Conservation (phyloP, 2,329 filamentous ascomycete species). For the Cercospora brassicicola region DNA sequence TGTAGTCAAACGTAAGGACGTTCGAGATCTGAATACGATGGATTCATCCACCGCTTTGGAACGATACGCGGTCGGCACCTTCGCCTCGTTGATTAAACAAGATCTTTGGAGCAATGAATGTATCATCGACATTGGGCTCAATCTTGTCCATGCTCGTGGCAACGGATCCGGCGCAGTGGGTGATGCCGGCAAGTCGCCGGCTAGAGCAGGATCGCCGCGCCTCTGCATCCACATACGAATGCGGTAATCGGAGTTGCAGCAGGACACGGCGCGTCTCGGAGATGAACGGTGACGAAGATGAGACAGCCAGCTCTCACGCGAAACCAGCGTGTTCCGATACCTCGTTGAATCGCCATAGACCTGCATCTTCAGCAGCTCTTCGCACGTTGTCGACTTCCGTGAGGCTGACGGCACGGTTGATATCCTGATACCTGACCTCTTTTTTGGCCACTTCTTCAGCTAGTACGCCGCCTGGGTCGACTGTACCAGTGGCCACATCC, state of each 20-base stretch:
- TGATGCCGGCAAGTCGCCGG: conserved; percentile 8
- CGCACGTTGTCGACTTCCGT: conserved; percentile 67
- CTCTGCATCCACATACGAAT: conserved; percentile 10
- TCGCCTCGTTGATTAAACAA: conserved; percentile 2
- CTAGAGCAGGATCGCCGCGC: conserved; percentile 10
- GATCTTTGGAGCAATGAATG: background rate
- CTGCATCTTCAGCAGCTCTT: conserved; percentile 67
- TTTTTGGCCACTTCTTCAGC: conserved; percentile 38
- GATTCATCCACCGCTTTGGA: conserved; percentile 7
- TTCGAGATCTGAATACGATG: conserved; percentile 14
- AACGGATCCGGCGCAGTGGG: background rate
- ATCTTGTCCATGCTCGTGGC: background rate
- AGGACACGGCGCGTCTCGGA: conserved; percentile 6
- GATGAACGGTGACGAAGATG: conserved; percentile 1
- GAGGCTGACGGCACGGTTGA: conserved; percentile 68
- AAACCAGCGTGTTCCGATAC: conserved; percentile 58
- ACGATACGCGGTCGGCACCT: conserved; percentile 4
- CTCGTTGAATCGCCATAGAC: conserved; percentile 78
- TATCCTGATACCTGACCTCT: conserved; percentile 68
- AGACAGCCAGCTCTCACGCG: conserved; percentile 41
- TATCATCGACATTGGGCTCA: background rate
- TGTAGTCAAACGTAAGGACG: background rate
- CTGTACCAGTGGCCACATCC: conserved; percentile 32
- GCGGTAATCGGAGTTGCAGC: background rate
- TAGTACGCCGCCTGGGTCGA: conserved; percentile 36